phyloP scores from a whole-genome alignment of 768 basidiomycete species.

The Astraeus odoratus region DNA sequence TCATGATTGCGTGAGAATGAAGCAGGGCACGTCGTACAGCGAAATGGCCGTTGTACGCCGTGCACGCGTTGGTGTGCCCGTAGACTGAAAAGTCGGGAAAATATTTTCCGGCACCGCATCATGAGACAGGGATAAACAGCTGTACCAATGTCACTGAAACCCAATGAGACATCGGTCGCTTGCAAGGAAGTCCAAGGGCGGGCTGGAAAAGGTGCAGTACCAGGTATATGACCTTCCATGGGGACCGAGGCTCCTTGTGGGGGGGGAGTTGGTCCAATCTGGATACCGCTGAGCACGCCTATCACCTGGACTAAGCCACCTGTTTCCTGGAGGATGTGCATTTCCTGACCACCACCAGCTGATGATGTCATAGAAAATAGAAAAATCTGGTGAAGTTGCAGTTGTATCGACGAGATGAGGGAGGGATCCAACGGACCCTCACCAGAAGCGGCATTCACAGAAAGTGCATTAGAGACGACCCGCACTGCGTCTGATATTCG shows the following conservation, averaged over 20 bases:
- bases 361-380: slow-evolving; percentile 73
- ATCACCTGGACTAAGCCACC: slow-evolving; percentile 78
- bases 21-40: slow-evolving; percentile 59
- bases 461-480: slow-evolving; percentile 45
- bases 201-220: slow-evolving; percentile 28
- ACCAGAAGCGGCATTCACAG: slow-evolving; percentile 26
- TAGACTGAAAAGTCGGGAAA: slow-evolving; percentile 61
- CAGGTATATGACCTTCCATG: slow-evolving; percentile 11
- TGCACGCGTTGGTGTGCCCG: slow-evolving; percentile 69
- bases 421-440: slow-evolving; percentile 44
- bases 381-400: slow-evolving; percentile 70
- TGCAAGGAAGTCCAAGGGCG: slow-evolving; percentile 25
- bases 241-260: slow-evolving; percentile 26
- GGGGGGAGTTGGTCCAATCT: slow-evolving; percentile 43
- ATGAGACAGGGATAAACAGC: slow-evolving; percentile 79
- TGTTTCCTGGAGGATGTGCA: slow-evolving; percentile 63
- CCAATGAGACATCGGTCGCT: slow-evolving; percentile 13
- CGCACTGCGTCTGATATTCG: slow-evolving; percentile 59
- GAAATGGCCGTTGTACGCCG: slow-evolving; percentile 56
- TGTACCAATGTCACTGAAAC: slow-evolving; percentile 50
- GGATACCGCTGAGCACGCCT: slow-evolving; percentile 72
- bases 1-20: slow-evolving; percentile 78
- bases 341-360: slow-evolving; percentile 42
- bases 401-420: slow-evolving; percentile 63
- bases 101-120: slow-evolving; percentile 57